Conservation (phyloP, 2,329 filamentous ascomycete genomes). For the Diaporthe sp. region DNA sequence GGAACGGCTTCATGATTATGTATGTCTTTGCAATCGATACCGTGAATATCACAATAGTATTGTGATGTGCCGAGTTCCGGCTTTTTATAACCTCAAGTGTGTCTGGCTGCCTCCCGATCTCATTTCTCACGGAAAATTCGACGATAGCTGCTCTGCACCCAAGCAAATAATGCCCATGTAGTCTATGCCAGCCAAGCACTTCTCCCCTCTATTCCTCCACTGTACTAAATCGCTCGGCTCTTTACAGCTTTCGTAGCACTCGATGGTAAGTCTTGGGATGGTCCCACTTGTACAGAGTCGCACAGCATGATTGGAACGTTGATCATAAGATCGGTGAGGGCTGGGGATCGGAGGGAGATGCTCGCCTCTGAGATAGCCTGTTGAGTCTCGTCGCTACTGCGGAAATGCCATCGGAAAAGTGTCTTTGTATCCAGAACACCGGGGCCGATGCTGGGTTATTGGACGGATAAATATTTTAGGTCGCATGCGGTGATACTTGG, state of each 20-base stretch:
- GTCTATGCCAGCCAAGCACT: background rate
- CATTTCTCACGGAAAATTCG: background rate
- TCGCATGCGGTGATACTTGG: constrained; percentile 6
- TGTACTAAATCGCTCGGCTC: background rate
- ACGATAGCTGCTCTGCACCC: background rate
- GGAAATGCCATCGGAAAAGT: background rate
- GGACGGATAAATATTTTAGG: constrained; percentile 19
- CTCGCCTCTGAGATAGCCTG: background rate
- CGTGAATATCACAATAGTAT: too few relatives aligned
- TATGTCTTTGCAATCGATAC: background rate
- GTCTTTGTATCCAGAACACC: background rate
- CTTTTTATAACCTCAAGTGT: background rate
- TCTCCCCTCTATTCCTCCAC: background rate
- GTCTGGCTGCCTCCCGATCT: too few relatives aligned
- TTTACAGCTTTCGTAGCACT: background rate
- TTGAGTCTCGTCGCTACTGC: background rate
- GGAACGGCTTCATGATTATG: background rate
- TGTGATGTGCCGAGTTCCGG: background rate
- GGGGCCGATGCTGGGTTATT: background rate
- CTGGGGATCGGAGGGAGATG: background rate
- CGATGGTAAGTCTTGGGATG: background rate
- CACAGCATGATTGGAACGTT: background rate
- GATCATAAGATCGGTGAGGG: background rate
- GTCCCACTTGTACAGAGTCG: background rate
- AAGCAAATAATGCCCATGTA: background rate